Percentiles rank a stretch among this genome's conserved stretches.
Conservation (phyloP, 2,329 filamentous ascomycete species). For the Neofusicoccum kwambonambiense region DNA sequence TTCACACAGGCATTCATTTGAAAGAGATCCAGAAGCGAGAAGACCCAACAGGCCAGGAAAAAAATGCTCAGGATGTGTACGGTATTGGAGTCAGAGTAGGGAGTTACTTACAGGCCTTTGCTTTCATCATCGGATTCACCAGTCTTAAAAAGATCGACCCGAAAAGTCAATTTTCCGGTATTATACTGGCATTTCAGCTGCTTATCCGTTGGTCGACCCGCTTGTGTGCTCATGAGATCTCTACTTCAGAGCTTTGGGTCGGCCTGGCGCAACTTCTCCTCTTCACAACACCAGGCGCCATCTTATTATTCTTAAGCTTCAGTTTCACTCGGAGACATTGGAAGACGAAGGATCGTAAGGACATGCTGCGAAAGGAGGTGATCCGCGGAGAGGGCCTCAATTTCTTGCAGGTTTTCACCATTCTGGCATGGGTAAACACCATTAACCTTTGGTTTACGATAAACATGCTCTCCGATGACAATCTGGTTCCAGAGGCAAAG, state of each 20-base stretch:
- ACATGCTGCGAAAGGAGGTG: neutral
- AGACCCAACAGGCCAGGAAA: neutral
- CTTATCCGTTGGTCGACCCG: neutral
- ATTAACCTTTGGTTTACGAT: too few relatives aligned
- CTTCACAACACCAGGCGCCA: neutral
- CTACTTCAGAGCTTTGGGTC: neutral
- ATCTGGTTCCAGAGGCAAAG: too few relatives aligned
- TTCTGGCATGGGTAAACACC: neutral
- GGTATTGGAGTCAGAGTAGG: neutral
- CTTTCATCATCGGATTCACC: neutral
- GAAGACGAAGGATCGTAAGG: neutral
- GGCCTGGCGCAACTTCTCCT: neutral
- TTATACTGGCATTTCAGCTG: neutral
- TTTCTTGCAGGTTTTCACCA: neutral
- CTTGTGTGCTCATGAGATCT: neutral
- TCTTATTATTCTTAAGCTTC: neutral
- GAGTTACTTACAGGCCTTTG: neutral
- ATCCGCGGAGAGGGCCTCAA: neutral
- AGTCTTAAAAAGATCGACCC: neutral
- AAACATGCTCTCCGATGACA: too few relatives aligned
- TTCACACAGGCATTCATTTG: neutral
- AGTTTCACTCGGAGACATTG: neutral
- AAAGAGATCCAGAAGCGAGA: neutral
- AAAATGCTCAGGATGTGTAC: neutral
- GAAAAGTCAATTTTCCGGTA: neutral